Evolutionary conservation across 129 eudicot species (phyloP).

Genomic region (carrot (Daucus carota)): DNA sequence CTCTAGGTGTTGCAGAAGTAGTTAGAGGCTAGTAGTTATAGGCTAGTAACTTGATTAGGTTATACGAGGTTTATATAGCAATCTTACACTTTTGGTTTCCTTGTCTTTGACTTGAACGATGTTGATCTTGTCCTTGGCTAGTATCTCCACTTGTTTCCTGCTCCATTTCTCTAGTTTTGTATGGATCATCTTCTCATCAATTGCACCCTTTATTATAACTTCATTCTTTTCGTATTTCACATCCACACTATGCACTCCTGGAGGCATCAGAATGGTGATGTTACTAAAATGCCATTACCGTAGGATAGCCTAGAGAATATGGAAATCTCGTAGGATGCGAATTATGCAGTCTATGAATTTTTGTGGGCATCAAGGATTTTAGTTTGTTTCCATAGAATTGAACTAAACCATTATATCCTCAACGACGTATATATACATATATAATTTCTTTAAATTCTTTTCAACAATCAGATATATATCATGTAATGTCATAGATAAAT

Average conservation of each 20-base stretch:
- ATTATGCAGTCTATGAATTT: too few species aligned
- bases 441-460: too few species aligned
- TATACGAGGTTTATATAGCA: neutral
- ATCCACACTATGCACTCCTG: conserved; percentile 86
- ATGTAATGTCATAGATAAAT: too few species aligned
- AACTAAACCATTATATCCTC: too few species aligned
- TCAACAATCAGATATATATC: too few species aligned
- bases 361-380: too few species aligned
- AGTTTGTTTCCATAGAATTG: too few species aligned
- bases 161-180: conserved; percentile 71
- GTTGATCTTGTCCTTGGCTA: conserved; percentile 41
- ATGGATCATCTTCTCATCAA: conserved; percentile 79
- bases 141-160: conserved; percentile 61
- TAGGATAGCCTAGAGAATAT: too few species aligned
- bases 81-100: neutral
- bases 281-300: too few species aligned
- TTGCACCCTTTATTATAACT: conserved; percentile 60
- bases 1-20: neutral
- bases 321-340: too few species aligned
- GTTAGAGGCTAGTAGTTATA: neutral
- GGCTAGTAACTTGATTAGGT: neutral
- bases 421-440: too few species aligned
- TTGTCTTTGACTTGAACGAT: conserved; percentile 11
- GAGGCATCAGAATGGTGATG: too few species aligned
- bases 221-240: conserved; percentile 62